A percentile compares a stretch with the other conserved stretches of the same genome.
These are phyloP conservation scores for Fusarium protoensiforme DNA, from an alignment of 2,329 filamentous ascomycete species.

Conservation along the genomic window DNA sequence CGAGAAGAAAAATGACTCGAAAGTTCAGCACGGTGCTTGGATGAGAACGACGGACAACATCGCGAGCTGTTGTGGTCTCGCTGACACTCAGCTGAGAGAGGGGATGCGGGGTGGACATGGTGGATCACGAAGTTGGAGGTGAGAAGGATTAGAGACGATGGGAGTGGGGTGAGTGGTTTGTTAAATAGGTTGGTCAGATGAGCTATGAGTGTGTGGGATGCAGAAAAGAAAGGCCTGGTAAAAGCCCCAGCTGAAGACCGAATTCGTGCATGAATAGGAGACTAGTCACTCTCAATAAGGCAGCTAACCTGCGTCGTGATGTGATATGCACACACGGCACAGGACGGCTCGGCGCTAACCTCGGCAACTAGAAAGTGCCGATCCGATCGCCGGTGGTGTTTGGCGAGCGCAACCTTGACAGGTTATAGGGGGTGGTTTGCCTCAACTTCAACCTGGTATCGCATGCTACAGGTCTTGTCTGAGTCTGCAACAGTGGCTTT, in stretches of 20 bases:
- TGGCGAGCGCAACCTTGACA: background rate
- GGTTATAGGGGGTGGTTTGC: background rate
- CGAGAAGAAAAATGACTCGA: constrained; percentile 60
- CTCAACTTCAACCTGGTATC: background rate
- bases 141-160: background rate
- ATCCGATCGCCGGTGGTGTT: background rate
- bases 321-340: background rate
- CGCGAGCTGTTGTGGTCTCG: constrained; percentile 50
- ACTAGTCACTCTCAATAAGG: background rate
- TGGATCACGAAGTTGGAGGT: constrained; percentile 16
- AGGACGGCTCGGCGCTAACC: background rate
- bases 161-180: background rate
- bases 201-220: background rate
- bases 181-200: background rate
- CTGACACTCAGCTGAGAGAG: constrained; percentile 43
- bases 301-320: background rate
- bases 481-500: background rate
- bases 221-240: background rate
- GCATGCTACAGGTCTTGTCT: background rate
- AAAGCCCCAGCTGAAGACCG: background rate
- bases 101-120: constrained; percentile 42
- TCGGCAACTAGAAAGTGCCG: background rate
- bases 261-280: background rate
- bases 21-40: constrained; percentile 53
- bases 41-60: constrained; percentile 45